These are phyloP conservation scores for Fusarium tricinctum DNA, from an alignment of 2,329 filamentous ascomycete species.

Conservation along the genomic window DNA sequence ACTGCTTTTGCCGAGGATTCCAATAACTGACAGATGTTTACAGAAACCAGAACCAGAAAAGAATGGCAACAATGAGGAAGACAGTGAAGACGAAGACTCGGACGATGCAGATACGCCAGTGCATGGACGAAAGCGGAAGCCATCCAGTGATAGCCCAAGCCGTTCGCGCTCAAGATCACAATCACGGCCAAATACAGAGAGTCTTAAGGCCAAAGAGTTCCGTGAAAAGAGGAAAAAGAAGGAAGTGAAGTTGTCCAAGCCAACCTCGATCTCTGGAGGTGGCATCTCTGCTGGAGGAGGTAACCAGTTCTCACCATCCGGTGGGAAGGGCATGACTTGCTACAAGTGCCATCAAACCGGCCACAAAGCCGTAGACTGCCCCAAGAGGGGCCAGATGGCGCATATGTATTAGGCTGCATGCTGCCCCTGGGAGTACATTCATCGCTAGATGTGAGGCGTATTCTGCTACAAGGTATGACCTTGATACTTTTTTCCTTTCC, in stretches of 20 bases:
- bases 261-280: constrained; percentile 67
- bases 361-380: constrained; percentile 71
- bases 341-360: constrained; percentile 73
- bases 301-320: constrained; percentile 43
- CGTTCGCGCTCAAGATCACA: constrained; percentile 55
- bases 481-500: neutral
- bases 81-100: constrained; percentile 49
- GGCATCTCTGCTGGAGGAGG: constrained; percentile 63
- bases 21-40: constrained; percentile 22
- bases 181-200: constrained; percentile 48
- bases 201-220: constrained; percentile 60
- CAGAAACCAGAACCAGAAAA: constrained; percentile 39
- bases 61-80: constrained; percentile 40
- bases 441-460: neutral
- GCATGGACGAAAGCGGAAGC: constrained; percentile 49
- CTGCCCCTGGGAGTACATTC: neutral
- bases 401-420: constrained; percentile 3
- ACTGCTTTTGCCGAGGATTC: neutral
- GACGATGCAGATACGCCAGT: constrained; percentile 45
- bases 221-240: constrained; percentile 74
- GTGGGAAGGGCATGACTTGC: constrained; percentile 60
- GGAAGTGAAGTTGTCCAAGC: constrained; percentile 74
- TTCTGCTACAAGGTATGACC: constrained; percentile 6
- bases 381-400: constrained; percentile 48
- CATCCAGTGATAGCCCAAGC: constrained; percentile 46